These are phyloP conservation scores for Aciculosporium take DNA, from an alignment of 2,329 filamentous ascomycete species.

Conservation along the genomic window DNA sequence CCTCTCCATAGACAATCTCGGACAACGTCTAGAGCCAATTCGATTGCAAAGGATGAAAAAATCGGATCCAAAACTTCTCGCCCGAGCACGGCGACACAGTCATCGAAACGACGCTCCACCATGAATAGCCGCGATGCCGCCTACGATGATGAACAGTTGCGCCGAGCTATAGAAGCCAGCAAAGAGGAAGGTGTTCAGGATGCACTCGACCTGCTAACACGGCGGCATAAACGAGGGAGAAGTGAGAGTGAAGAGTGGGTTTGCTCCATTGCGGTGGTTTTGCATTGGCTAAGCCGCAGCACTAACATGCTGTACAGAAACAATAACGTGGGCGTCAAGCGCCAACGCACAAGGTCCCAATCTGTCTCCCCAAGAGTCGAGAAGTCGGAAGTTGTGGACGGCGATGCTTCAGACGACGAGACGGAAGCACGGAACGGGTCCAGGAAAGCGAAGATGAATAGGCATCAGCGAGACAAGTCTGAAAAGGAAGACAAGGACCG, in stretches of 20 bases:
- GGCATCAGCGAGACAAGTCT: slow-evolving; percentile 47
- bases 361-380: slow-evolving; percentile 44
- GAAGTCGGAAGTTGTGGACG: slow-evolving; percentile 32
- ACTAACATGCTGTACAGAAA: slow-evolving; percentile 29
- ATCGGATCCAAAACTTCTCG: slow-evolving; percentile 42
- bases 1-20: slow-evolving; percentile 43
- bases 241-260: slow-evolving; percentile 93
- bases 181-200: slow-evolving; percentile 57
- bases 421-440: slow-evolving; percentile 32
- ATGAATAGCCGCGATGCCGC: slow-evolving; percentile 95
- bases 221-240: slow-evolving; percentile 67
- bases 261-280: slow-evolving; percentile 4
- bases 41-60: slow-evolving; percentile 49
- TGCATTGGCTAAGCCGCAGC: slow-evolving; percentile 12
- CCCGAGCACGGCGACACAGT: slow-evolving; percentile 34
- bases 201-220: slow-evolving; percentile 35
- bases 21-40: slow-evolving; percentile 46
- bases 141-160: slow-evolving; percentile 84
- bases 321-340: slow-evolving; percentile 57
- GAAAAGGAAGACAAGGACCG: slow-evolving; percentile 63
- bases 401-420: slow-evolving; percentile 62
- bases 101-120: slow-evolving; percentile 76
- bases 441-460: slow-evolving; percentile 48
- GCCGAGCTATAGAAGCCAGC: slow-evolving; percentile 86
- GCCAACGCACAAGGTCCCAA: slow-evolving; percentile 69